A percentile compares a stretch with the other conserved stretches of the same genome.
Evolutionary conservation across 768 basidiomycete genomes (phyloP).

Genomic region (Tricholoma furcatifolium): DNA sequence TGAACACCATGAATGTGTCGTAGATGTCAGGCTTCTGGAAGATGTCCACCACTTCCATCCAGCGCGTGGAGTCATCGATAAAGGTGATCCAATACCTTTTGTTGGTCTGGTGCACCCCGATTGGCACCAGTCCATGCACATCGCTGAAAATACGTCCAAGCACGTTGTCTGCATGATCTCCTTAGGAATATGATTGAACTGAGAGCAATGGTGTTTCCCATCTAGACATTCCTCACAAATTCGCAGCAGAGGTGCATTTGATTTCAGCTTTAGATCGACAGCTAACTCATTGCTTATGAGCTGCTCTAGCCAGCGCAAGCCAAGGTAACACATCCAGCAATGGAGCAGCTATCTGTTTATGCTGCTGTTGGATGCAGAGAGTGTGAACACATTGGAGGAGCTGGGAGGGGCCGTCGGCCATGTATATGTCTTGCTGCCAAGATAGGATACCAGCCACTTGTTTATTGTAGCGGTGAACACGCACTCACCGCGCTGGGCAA

Average conservation of each 20-base stretch:
- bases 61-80: not conserved
- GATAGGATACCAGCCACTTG: not conserved
- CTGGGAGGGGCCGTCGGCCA: not conserved
- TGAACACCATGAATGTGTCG: no score
- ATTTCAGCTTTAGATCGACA: not conserved
- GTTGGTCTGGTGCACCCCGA: not conserved
- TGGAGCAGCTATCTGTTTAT: slow-evolving; percentile 3
- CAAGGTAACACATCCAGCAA: slow-evolving; percentile 3
- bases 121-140: not conserved
- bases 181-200: not conserved
- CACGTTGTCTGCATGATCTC: not conserved
- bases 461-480: slow-evolving; percentile 2
- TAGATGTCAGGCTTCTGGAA: slow-evolving; percentile 19
- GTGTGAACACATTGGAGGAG: not conserved
- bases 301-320: not conserved
- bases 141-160: not conserved
- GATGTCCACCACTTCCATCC: not conserved
- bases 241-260: not conserved
- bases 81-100: not conserved
- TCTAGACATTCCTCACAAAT: not conserved
- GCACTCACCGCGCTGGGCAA: not conserved
- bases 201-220: not conserved
- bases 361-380: not conserved
- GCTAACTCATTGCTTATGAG: not conserved
- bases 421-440: not conserved